phyloP scores from a whole-genome alignment of 169 alveolate species.

The Eimeria zaria region DNA sequence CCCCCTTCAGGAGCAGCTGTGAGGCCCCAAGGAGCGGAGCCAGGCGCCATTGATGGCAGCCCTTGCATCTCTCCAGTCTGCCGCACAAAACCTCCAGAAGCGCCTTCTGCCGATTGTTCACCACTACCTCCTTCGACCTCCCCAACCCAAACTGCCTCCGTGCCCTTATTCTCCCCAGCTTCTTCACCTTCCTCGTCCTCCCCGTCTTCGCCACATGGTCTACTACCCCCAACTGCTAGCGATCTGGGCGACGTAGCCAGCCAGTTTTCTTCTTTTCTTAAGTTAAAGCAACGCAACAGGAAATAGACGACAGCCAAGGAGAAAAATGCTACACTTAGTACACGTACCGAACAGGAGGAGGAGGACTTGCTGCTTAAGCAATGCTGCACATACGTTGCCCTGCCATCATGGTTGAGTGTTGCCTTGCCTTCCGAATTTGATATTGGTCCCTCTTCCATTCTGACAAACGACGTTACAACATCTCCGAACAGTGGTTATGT shows the following conservation, averaged over 20 bases:
- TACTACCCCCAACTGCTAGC: background rate
- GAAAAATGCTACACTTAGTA: background rate
- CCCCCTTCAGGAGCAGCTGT: background rate
- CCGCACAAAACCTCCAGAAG: background rate
- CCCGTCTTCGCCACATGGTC: background rate
- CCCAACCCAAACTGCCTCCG: too few species aligned
- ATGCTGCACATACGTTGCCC: background rate
- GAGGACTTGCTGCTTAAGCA: background rate
- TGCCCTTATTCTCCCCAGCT: background rate
- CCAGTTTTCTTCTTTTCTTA: background rate
- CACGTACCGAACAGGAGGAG: background rate
- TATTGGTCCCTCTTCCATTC: background rate
- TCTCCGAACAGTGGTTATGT: background rate
- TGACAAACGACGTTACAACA: background rate
- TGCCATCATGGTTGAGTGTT: too few species aligned
- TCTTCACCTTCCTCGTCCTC: background rate
- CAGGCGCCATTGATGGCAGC: background rate
- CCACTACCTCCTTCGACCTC: background rate
- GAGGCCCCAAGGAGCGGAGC: background rate
- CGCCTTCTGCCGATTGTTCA: background rate
- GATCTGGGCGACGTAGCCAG: background rate
- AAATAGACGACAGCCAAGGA: constrained; percentile 18
- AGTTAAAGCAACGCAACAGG: background rate
- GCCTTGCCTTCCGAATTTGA: too few species aligned
- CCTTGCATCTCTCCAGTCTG: background rate